Percentiles rank a stretch among this genome's conserved stretches.
These are phyloP conservation scores for Aureobasidium sp. DNA, from an alignment of 2,329 filamentous ascomycete genomes.

Conservation along the genomic window DNA sequence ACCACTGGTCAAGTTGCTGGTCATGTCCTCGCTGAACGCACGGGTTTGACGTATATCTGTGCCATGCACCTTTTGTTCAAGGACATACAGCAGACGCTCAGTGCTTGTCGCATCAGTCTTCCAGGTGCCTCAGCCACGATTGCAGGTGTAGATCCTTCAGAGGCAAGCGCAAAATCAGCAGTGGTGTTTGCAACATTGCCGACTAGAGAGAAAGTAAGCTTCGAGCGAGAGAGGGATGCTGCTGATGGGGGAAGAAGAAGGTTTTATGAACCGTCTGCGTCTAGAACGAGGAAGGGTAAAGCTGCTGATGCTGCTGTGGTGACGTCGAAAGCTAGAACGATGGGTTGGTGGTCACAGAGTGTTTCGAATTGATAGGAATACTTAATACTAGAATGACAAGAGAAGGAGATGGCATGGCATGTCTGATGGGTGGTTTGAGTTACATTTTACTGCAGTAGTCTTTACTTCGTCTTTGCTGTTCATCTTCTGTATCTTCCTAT, in stretches of 20 bases:
- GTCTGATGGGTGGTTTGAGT: too few species aligned
- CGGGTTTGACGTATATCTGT: slow-evolving; percentile 76
- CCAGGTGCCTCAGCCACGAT: not conserved
- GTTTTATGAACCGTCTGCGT: not conserved
- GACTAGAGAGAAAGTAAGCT: not conserved
- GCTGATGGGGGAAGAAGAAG: not conserved
- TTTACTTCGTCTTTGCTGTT: too few species aligned
- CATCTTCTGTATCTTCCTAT: too few species aligned
- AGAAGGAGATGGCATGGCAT: too few species aligned
- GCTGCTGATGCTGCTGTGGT: not conserved
- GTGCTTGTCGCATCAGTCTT: slow-evolving; percentile 36
- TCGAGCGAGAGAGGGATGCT: too few species aligned
- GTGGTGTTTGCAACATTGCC: not conserved
- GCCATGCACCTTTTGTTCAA: slow-evolving; percentile 86
- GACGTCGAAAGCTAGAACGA: not conserved
- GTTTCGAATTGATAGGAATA: not conserved
- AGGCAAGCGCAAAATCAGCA: not conserved
- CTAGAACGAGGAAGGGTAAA: not conserved
- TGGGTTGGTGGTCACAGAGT: not conserved
- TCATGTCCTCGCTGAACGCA: slow-evolving; percentile 74
- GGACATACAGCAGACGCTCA: slow-evolving; percentile 73
- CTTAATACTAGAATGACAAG: too few species aligned
- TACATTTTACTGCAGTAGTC: too few species aligned
- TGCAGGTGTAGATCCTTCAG: not conserved
- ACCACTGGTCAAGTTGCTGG: slow-evolving; percentile 73